Percentiles rank a stretch among this genome's conserved stretches.
Conservation (phyloP, 306 rosid genomes). For the Pyrus communis region DNA sequence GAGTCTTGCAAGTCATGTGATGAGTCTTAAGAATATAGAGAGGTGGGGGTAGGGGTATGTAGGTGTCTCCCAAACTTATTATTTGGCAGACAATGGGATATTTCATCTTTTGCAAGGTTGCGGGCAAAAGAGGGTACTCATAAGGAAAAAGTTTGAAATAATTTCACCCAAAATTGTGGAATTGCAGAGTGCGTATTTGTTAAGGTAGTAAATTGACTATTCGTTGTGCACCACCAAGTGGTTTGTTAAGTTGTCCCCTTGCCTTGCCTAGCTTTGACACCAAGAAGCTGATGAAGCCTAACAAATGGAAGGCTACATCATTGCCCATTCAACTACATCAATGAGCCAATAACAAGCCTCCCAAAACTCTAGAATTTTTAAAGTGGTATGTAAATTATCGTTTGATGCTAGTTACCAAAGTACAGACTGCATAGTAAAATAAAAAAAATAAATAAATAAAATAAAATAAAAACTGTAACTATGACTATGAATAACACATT, state of each 20-base stretch:
- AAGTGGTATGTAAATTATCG: neutral
- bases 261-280: neutral
- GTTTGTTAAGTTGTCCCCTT: neutral
- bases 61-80: neutral
- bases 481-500: neutral
- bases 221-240: neutral
- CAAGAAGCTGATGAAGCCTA: neutral
- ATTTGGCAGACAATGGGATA: neutral
- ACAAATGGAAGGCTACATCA: neutral
- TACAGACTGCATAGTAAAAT: neutral
- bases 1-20: too few species aligned
- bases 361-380: neutral
- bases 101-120: neutral
- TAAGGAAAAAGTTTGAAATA: neutral
- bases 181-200: neutral
- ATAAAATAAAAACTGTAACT: too few species aligned
- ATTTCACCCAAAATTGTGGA: neutral
- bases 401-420: too few species aligned
- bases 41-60: too few species aligned
- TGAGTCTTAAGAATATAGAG: too few species aligned
- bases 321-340: neutral
- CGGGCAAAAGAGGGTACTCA: neutral
- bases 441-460: too few species aligned
- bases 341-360: neutral
- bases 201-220: neutral